Conservation (phyloP, 768 basidiomycete species). For the Boletus barrowsii region DNA sequence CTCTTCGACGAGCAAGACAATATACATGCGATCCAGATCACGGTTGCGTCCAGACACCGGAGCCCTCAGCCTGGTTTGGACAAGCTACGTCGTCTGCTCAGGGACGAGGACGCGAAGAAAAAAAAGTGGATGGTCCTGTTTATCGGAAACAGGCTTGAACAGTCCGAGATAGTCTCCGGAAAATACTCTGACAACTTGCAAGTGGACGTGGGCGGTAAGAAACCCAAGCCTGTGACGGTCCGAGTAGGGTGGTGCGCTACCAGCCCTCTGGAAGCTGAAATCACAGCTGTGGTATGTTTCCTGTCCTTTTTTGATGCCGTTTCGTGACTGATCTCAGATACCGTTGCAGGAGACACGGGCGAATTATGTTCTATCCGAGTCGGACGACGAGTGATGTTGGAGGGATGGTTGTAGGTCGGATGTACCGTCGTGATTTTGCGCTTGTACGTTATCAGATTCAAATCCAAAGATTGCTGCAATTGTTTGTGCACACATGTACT, state of each 20-base stretch:
- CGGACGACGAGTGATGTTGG: background rate
- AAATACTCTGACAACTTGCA: background rate
- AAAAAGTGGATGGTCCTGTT: slow-evolving; percentile 1
- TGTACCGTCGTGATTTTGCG: background rate
- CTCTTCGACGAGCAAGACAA: background rate
- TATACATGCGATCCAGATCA: slow-evolving; percentile 3
- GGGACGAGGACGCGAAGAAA: background rate
- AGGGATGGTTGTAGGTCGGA: background rate
- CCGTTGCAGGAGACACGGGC: background rate
- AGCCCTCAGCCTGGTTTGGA: background rate
- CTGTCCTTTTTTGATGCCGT: background rate
- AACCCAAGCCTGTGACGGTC: background rate
- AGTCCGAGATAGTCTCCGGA: background rate
- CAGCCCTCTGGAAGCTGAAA: background rate
- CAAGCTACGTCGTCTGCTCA: background rate
- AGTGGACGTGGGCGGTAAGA: background rate
- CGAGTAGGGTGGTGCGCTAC: slow-evolving; percentile 1
- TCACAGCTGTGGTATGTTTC: background rate
- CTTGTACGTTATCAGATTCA: background rate
- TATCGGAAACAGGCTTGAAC: background rate
- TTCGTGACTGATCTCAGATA: background rate
- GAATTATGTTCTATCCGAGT: background rate
- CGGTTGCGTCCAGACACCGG: background rate
- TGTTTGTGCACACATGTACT: background rate
- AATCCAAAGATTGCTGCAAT: background rate